These are phyloP conservation scores for Trypanosoma scelopori DNA, from an alignment of 208 protist species.

Conservation along the genomic window DNA sequence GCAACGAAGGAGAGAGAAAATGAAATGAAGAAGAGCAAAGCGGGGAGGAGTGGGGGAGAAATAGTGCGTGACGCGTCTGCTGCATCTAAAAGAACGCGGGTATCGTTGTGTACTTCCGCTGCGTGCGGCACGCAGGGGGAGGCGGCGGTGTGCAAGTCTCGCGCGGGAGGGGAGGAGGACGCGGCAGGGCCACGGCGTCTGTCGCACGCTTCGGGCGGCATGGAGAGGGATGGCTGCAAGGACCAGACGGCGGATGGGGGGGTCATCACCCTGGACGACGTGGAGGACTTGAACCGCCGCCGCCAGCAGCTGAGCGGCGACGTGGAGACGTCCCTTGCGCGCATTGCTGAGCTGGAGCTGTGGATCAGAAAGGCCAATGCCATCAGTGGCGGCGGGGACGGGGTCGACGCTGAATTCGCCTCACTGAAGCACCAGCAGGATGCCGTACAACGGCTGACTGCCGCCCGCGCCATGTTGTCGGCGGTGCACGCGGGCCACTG, in stretches of 20 bases:
- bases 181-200: neutral
- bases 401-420: neutral
- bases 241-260: neutral
- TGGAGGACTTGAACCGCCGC: constrained; percentile 36
- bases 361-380: constrained; percentile 2
- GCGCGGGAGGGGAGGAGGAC: neutral
- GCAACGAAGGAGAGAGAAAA: too few relatives aligned
- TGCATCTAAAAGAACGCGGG: too few relatives aligned
- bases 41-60: too few relatives aligned
- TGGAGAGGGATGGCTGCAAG: neutral
- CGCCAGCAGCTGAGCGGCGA: constrained; percentile 28
- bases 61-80: too few relatives aligned
- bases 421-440: neutral
- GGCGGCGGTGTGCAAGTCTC: neutral
- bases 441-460: neutral
- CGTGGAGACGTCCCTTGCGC: constrained; percentile 32
- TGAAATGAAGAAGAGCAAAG: too few relatives aligned
- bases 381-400: neutral
- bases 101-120: too few relatives aligned
- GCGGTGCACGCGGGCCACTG: constrained; percentile 26
- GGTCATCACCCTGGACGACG: constrained; percentile 27
- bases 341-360: constrained; percentile 33
- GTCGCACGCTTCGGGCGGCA: neutral
- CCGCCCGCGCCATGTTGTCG: constrained; percentile 30
- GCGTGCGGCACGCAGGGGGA: too few relatives aligned